Evolutionary conservation across 176 grass and related monocot species (phyloP).

Genomic region (Paspalum notatum): DNA sequence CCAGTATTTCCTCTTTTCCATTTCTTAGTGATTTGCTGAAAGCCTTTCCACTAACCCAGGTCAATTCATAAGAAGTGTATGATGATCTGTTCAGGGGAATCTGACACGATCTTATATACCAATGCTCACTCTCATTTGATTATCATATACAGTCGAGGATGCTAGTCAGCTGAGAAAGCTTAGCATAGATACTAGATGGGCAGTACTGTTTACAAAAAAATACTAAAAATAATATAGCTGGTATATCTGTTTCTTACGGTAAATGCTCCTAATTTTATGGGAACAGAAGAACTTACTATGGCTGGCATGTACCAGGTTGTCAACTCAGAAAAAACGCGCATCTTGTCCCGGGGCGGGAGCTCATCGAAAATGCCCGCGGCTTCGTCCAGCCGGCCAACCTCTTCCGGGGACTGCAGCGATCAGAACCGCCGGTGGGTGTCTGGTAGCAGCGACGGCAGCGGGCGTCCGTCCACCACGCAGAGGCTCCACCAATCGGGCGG

Average conservation of each 20-base stretch:
- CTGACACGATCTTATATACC: neutral
- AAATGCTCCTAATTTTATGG: neutral
- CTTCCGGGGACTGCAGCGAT: conserved; percentile 57
- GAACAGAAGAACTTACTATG: conserved; percentile 5
- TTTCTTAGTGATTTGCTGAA: neutral
- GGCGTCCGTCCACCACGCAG: conserved; percentile 63
- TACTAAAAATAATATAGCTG: neutral
- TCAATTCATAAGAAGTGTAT: neutral
- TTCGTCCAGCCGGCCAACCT: conserved; percentile 54
- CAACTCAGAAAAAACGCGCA: conserved; percentile 54
- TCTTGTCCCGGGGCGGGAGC: conserved; percentile 60
- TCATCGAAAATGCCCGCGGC: conserved; percentile 57
- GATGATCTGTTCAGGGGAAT: neutral
- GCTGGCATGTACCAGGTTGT: conserved; percentile 35
- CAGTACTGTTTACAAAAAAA: neutral
- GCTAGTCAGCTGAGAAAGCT: neutral
- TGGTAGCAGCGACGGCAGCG: conserved; percentile 46
- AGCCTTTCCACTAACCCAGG: neutral
- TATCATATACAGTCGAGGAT: neutral
- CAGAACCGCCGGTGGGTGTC: conserved; percentile 50
- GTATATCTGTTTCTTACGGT: neutral
- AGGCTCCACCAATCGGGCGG: conserved; percentile 68
- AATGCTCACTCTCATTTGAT: neutral
- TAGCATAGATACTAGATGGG: neutral
- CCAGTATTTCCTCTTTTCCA: neutral